A percentile compares a stretch with the other conserved stretches of the same genome.
Evolutionary conservation across 2,329 filamentous ascomycete species (phyloP).

Genomic region (Penicillium expansum): DNA sequence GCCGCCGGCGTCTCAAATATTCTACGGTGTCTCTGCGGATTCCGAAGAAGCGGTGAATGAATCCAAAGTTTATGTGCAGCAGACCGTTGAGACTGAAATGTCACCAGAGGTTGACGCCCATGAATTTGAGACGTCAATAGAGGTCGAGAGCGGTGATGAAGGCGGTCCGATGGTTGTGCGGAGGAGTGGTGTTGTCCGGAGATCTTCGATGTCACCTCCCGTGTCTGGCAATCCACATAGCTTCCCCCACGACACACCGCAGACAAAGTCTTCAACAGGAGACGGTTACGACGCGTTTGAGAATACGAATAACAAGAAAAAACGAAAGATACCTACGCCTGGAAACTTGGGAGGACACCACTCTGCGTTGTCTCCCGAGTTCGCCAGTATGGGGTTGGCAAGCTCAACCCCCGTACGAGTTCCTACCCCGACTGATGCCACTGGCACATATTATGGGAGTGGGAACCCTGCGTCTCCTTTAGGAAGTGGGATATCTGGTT

Average conservation of each 20-base stretch:
- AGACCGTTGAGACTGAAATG: constrained; percentile 43
- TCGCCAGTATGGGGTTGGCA: constrained; percentile 62
- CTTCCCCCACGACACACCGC: constrained; percentile 17
- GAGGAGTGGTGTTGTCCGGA: constrained; percentile 43
- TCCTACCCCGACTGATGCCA: constrained; percentile 45
- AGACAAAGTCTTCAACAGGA: constrained; percentile 57
- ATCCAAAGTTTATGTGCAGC: constrained; percentile 46
- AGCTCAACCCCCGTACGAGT: constrained; percentile 45
- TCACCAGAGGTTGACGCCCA: constrained; percentile 41
- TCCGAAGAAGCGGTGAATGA: constrained; percentile 52
- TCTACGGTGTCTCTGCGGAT: constrained; percentile 67
- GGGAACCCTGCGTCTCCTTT: constrained; percentile 54
- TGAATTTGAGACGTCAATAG: constrained; percentile 54
- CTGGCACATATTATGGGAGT: constrained; percentile 57
- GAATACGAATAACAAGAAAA: constrained; percentile 99
- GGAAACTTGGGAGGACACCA: constrained; percentile 65
- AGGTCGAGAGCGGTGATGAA: constrained; percentile 63
- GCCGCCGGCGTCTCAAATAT: constrained; percentile 68
- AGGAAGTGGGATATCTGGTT: constrained; percentile 73
- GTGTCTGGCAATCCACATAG: constrained; percentile 12
- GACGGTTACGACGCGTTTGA: constrained; percentile 97
- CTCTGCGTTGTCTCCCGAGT: constrained; percentile 59
- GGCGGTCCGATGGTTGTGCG: constrained; percentile 46
- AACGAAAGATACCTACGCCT: constrained; percentile 92
- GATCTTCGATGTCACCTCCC: constrained; percentile 35